Evolutionary conservation across 345 rosid species (phyloP).

Genomic region (Eucalyptus fibrosa): DNA sequence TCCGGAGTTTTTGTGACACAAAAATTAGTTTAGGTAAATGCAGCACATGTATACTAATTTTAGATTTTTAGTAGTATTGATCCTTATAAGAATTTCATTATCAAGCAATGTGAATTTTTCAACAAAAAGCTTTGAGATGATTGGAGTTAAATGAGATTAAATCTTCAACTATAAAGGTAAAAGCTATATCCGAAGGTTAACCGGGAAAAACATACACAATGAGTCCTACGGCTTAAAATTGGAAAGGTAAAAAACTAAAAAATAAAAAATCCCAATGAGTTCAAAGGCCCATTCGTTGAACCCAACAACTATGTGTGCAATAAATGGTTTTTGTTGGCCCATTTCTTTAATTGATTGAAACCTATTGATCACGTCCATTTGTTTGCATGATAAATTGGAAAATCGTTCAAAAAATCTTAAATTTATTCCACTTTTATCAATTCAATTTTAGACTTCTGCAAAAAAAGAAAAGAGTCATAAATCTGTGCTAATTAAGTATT

Average conservation of each 20-base stretch:
- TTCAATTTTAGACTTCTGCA: too few species aligned
- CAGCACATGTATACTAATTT: too few species aligned
- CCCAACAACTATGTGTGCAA: background rate
- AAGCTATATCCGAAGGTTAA: background rate
- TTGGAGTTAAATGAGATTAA: background rate
- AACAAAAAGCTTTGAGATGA: background rate
- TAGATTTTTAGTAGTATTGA: too few species aligned
- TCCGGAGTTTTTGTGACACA: too few species aligned
- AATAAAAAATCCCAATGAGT: background rate
- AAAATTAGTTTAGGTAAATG: too few species aligned
- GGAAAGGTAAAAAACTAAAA: background rate
- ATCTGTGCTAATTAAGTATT: fast-evolving
- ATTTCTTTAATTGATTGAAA: background rate
- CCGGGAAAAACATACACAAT: background rate
- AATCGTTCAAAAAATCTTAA: background rate
- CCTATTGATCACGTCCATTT: background rate
- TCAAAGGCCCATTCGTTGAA: background rate
- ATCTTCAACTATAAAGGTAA: background rate
- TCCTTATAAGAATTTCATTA: background rate
- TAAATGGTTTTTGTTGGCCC: background rate
- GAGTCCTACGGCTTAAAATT: background rate
- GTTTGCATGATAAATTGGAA: background rate
- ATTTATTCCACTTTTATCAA: too few species aligned
- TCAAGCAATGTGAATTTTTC: background rate
- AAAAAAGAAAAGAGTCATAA: too few species aligned